A percentile compares a stretch with the other conserved stretches of the same genome.
phyloP scores from a whole-genome alignment of 345 rosid genomes.

The Salix viminalis region DNA sequence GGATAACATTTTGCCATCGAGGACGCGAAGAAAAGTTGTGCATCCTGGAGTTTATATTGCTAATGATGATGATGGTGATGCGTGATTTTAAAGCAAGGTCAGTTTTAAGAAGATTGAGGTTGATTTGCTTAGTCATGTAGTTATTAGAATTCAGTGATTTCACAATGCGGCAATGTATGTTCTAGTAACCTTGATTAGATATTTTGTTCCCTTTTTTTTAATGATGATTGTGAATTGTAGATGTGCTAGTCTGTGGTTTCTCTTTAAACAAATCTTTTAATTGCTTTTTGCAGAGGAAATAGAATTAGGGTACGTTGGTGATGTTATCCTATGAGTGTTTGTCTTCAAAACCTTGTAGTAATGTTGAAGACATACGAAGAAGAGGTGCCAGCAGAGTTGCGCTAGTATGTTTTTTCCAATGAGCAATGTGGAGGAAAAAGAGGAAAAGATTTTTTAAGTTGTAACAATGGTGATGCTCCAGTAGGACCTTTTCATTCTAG shows the following conservation, averaged over 20 bases:
- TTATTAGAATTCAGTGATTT: background rate
- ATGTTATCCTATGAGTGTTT: background rate
- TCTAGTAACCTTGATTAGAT: background rate
- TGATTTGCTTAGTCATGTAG: slow-evolving; percentile 3
- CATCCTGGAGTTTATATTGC: slow-evolving; percentile 57
- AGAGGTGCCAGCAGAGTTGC: background rate
- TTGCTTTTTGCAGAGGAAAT: background rate
- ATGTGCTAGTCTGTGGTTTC: background rate
- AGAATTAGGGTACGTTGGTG: background rate
- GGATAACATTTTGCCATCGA: slow-evolving; percentile 81
- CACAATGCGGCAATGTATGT: background rate
- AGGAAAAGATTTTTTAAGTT: background rate
- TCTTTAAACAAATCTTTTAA: background rate
- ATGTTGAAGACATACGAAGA: background rate
- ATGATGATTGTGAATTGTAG: background rate
- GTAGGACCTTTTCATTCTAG: background rate
- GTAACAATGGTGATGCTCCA: background rate
- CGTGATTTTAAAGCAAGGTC: slow-evolving; percentile 25
- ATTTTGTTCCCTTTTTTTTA: background rate
- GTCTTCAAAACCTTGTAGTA: background rate
- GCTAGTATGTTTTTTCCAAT: background rate
- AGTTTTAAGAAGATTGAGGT: slow-evolving; percentile 16
- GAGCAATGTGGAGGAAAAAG: background rate
- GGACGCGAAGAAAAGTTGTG: slow-evolving; percentile 49
- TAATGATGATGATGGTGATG: slow-evolving; percentile 20